Evolutionary conservation across 352 stramenopile species (phyloP).

Genomic region (Globisporangium abappressorium): DNA sequence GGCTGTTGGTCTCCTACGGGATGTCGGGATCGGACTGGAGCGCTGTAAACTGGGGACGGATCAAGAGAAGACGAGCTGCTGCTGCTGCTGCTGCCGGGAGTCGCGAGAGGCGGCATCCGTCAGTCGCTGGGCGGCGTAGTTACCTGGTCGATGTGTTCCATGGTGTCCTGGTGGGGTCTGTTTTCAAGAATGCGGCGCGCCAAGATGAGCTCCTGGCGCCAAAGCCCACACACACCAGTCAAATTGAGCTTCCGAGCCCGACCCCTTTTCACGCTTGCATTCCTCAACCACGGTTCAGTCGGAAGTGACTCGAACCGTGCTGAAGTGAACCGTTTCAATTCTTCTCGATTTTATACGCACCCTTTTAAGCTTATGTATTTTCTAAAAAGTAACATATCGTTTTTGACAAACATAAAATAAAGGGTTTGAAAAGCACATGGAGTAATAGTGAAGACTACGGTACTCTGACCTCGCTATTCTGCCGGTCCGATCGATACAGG

Average conservation of each 20-base stretch:
- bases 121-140: neutral
- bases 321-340: neutral
- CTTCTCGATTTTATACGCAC: neutral
- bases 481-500: too few relatives aligned
- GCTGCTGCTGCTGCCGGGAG: slow-evolving; percentile 1
- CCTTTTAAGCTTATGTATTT: neutral
- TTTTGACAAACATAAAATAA: too few relatives aligned
- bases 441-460: too few relatives aligned
- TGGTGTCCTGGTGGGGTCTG: slow-evolving; percentile 20
- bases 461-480: too few relatives aligned
- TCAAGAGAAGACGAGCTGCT: neutral
- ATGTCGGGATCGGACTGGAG: too few relatives aligned
- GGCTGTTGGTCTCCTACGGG: too few relatives aligned
- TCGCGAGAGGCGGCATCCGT: neutral
- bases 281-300: neutral
- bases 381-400: too few relatives aligned
- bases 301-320: neutral
- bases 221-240: slow-evolving; percentile 6
- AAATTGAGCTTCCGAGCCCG: neutral
- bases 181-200: slow-evolving; percentile 14
- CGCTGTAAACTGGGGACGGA: neutral
- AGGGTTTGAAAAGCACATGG: too few relatives aligned
- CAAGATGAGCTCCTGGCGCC: neutral
- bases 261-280: neutral
- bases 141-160: slow-evolving; percentile 27